Evolutionary conservation across 2,329 filamentous ascomycete species (phyloP), one percentile per base, ranked within the genome.

Genomic region (Spiromastix sp.): DNA sequence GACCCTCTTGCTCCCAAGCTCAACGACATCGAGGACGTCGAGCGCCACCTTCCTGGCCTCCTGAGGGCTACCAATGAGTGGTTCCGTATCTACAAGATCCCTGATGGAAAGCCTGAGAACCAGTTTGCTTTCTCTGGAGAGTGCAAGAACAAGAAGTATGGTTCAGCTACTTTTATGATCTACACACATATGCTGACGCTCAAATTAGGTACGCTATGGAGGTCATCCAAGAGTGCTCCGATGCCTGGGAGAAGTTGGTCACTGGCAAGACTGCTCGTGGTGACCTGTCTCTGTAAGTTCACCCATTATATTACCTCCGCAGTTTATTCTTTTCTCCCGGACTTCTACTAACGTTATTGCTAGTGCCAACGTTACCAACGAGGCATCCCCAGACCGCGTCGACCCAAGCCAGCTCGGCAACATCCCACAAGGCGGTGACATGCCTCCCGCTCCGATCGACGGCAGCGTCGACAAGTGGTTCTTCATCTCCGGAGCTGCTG

Each of bases 71-170:
- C 89, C 61, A 98, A 98, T 61, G 91, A 98, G 74, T 98, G 91
- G 91, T 98, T 98, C 86, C 86, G 91, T 66, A 98, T 98, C 78
- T 98, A 98, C 82, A 98, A 98, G 77, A 98, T 98, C 68, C 91
- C 91, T 60, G 91, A 98, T 61, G 91, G 91, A 74, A 98, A 98
- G 86, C 87, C 89, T 55, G 91, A 98, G 82, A 98, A 98, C 79
- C 91, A 96, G 72, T 98, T 98, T 60, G 91, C 91, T 56, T 98
- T 98, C 74, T 95, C 87, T 41, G 91, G 91, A 72, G 91, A 98
- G 75, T 96, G 89, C 84, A 98, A 98, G 82, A 98, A 98, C 81
- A 93, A 87, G 79, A 85, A 82, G 82, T 86, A 12, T 31, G 4
- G 11, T 27, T 12, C 30, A 12, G 11, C 21, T 15, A 26, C 7